These are phyloP conservation scores for Acrocalymma vagum DNA, from an alignment of 2,329 filamentous ascomycete genomes.

Conservation along the genomic window DNA sequence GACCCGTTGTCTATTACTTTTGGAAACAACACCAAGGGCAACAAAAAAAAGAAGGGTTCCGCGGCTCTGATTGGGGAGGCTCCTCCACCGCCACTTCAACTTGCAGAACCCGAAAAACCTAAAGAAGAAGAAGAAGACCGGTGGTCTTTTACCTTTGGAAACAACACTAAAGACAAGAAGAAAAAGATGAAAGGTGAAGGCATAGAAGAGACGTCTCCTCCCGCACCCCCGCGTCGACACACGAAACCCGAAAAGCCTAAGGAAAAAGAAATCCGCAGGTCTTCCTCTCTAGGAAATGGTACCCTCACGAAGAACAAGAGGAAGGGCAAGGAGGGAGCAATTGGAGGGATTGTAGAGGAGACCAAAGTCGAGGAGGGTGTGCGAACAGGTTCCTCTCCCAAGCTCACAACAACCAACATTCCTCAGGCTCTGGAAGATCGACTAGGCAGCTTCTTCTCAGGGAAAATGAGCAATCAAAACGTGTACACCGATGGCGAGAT, in stretches of 20 bases:
- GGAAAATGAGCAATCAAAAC: not conserved
- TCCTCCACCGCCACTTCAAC: slow-evolving; percentile 28
- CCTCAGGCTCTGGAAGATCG: not conserved
- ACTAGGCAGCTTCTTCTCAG: slow-evolving; percentile 2
- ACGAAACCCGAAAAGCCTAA: slow-evolving; percentile 40
- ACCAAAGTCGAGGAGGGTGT: too few species aligned
- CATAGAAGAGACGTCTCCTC: slow-evolving; percentile 28
- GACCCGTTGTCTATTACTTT: slow-evolving; percentile 41
- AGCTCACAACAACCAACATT: too few species aligned
- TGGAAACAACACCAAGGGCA: slow-evolving; percentile 53
- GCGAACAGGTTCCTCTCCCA: too few species aligned
- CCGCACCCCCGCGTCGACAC: slow-evolving; percentile 32
- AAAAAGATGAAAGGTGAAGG: slow-evolving; percentile 43
- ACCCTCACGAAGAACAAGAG: slow-evolving; percentile 34
- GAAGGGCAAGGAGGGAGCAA: slow-evolving; percentile 36
- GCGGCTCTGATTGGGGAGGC: slow-evolving; percentile 38
- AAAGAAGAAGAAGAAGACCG: slow-evolving; percentile 33
- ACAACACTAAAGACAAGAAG: slow-evolving; percentile 39
- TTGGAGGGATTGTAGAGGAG: slow-evolving; percentile 17
- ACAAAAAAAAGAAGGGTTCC: slow-evolving; percentile 40
- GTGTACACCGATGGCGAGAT: slow-evolving; percentile 2
- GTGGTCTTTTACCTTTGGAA: slow-evolving; percentile 36
- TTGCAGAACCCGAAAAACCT: slow-evolving; percentile 25
- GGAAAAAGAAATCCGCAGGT: slow-evolving; percentile 41
- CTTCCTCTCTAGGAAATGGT: slow-evolving; percentile 28